A percentile compares a stretch with the other conserved stretches of the same genome.
phyloP scores from a whole-genome alignment of 2,329 filamentous ascomycete species.

The Emericellopsis atlantica region DNA sequence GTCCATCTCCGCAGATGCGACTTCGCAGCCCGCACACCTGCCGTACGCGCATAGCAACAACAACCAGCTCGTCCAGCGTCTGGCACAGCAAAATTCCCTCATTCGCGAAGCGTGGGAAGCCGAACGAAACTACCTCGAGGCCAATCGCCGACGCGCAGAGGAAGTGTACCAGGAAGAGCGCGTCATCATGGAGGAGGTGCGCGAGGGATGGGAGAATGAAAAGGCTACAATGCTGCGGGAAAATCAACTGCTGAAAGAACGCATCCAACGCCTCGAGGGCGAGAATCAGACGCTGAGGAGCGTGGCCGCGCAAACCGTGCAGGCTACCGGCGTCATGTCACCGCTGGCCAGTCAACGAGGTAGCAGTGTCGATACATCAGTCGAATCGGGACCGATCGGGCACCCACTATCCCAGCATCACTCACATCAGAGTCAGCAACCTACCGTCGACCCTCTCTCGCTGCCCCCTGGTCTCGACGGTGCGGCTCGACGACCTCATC shows the following conservation, averaged over 20 bases:
- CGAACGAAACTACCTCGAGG: conserved; percentile 40
- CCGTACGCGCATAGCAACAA: not conserved
- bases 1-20: conserved; percentile 1
- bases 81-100: conserved; percentile 26
- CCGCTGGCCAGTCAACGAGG: conserved; percentile 14
- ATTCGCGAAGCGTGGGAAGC: conserved; percentile 39
- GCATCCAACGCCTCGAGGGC: conserved; percentile 19
- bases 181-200: conserved; percentile 38
- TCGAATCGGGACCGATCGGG: not conserved
- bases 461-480: conserved; percentile 20
- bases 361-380: conserved; percentile 9
- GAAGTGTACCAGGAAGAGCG: conserved; percentile 44
- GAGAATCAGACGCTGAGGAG: conserved; percentile 21
- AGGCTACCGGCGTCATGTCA: conserved; percentile 15
- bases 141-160: conserved; percentile 38
- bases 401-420: not conserved
- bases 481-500: conserved; percentile 20
- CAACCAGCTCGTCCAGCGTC: conserved; percentile 22
- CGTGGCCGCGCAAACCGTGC: conserved; percentile 14
- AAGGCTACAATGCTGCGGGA: conserved; percentile 26
- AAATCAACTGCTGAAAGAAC: conserved; percentile 26
- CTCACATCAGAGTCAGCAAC: conserved; percentile 3
- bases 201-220: conserved; percentile 31
- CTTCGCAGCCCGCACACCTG: not conserved
- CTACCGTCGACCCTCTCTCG: conserved; percentile 9